A percentile compares a stretch with the other conserved stretches of the same genome.
phyloP scores from a whole-genome alignment of 1,284 basidiomycete species.

The Microbotryum silenes-acaulis region DNA sequence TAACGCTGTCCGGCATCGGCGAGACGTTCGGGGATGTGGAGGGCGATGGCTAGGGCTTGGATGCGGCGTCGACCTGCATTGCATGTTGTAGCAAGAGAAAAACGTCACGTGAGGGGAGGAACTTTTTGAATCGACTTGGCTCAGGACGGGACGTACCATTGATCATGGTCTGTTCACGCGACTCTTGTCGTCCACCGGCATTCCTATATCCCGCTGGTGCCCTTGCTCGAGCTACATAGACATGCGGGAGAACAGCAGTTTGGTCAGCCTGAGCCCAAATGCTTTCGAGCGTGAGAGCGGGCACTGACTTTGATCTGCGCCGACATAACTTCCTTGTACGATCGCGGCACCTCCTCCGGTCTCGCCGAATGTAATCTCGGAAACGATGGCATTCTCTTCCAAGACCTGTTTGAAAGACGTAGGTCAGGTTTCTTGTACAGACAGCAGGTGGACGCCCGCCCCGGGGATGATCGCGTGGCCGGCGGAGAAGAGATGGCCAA shows the following conservation, averaged over 20 bases:
- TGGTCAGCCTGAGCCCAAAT: neutral
- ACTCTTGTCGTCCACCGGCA: conserved; percentile 59
- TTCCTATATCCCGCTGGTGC: conserved; percentile 72
- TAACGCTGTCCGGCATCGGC: conserved; percentile 74
- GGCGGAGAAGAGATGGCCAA: neutral
- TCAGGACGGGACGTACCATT: conserved; percentile 54
- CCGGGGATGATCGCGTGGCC: neutral
- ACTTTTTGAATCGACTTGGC: neutral
- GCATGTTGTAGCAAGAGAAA: no score
- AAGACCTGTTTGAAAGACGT: conserved; percentile 50
- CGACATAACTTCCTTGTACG: conserved; percentile 92
- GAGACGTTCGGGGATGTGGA: conserved; percentile 71
- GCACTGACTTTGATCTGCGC: conserved; percentile 75
- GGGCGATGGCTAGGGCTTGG: conserved; percentile 65
- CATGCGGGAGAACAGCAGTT: neutral
- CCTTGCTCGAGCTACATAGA: conserved; percentile 58
- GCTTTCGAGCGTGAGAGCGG: neutral
- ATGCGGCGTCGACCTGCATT: conserved; percentile 67
- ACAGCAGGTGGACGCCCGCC: neutral
- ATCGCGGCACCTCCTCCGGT: conserved; percentile 84
- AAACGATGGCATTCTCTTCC: conserved; percentile 90
- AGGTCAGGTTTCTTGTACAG: neutral
- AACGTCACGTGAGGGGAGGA: neutral
- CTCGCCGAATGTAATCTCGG: conserved; percentile 89
- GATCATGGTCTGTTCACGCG: conserved; percentile 77